Conservation (phyloP, 129 eudicot species). For the Heracleum sosnowskyi region DNA sequence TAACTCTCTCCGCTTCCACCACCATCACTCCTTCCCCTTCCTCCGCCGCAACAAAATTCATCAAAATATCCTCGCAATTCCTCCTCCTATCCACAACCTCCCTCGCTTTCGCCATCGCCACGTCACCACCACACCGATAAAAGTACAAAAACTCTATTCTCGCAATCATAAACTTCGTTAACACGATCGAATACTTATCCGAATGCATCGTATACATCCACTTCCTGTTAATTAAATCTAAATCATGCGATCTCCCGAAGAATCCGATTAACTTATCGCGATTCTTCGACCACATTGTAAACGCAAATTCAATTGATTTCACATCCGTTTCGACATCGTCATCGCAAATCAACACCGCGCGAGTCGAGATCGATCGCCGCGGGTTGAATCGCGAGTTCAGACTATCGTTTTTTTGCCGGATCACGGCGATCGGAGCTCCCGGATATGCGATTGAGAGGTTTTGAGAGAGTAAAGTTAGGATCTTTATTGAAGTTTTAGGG, state of each 20-base stretch:
- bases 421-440: slow-evolving; percentile 50
- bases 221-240: slow-evolving; percentile 31
- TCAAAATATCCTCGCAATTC: slow-evolving; percentile 87
- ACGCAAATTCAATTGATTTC: slow-evolving; percentile 51
- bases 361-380: slow-evolving; percentile 46
- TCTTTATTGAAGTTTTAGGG: slow-evolving; percentile 42
- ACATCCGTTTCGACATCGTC: slow-evolving; percentile 61
- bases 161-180: slow-evolving; percentile 69
- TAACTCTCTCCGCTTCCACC: slow-evolving; percentile 53
- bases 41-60: slow-evolving; percentile 80
- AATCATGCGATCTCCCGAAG: slow-evolving; percentile 76
- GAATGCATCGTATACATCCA: slow-evolving; percentile 86
- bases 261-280: slow-evolving; percentile 51
- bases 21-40: slow-evolving; percentile 27
- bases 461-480: slow-evolving; percentile 37
- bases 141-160: slow-evolving; percentile 34
- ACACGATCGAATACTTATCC: slow-evolving; percentile 60
- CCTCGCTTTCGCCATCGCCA: slow-evolving; percentile 36
- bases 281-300: slow-evolving; percentile 44
- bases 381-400: slow-evolving; percentile 74
- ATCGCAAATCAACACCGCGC: slow-evolving; percentile 73
- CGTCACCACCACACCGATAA: slow-evolving; percentile 44
- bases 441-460: slow-evolving; percentile 44
- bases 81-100: slow-evolving; percentile 52
- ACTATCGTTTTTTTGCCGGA: slow-evolving; percentile 47